A percentile compares a stretch with the other conserved stretches of the same genome.
These are phyloP conservation scores for Umbellularia californica DNA, from an alignment of 164 flowering plant genomes.

Conservation along the genomic window DNA sequence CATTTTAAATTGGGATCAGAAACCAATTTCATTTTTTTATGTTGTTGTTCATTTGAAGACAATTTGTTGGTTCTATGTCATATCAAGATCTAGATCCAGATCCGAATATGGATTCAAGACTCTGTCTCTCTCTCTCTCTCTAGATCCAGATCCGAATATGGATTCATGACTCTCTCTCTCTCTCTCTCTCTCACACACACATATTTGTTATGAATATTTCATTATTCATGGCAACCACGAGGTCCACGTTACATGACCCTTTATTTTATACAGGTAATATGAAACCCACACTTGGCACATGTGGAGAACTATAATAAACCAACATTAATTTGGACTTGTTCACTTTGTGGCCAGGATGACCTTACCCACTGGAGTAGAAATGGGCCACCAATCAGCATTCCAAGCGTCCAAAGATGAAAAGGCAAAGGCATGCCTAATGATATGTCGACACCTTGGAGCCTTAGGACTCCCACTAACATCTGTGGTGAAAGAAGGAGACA, in stretches of 20 bases:
- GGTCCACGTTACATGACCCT: not conserved
- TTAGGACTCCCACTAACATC: not conserved
- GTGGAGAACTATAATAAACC: not conserved
- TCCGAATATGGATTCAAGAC: not conserved
- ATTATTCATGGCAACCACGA: not conserved
- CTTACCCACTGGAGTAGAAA: not conserved
- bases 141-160: not conserved
- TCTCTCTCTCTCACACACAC: too few relatives aligned
- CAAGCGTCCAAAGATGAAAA: conserved; percentile 1
- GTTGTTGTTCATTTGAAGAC: too few relatives aligned
- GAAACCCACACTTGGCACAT: not conserved
- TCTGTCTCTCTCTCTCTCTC: too few relatives aligned
- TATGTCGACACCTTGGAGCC: not conserved
- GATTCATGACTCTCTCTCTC: not conserved
- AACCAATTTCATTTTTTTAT: too few relatives aligned
- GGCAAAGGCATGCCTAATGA: too few relatives aligned
- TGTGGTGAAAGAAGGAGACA: conserved; percentile 3
- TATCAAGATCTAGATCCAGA: not conserved
- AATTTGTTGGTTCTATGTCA: too few relatives aligned
- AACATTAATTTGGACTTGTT: not conserved
- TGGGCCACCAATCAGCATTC: not conserved
- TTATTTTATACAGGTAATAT: not conserved
- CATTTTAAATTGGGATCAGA: too few relatives aligned
- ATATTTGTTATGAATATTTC: not conserved
- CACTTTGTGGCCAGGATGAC: not conserved